phyloP scores from a whole-genome alignment of 768 basidiomycete species.

The Rhizopogon rudus region DNA sequence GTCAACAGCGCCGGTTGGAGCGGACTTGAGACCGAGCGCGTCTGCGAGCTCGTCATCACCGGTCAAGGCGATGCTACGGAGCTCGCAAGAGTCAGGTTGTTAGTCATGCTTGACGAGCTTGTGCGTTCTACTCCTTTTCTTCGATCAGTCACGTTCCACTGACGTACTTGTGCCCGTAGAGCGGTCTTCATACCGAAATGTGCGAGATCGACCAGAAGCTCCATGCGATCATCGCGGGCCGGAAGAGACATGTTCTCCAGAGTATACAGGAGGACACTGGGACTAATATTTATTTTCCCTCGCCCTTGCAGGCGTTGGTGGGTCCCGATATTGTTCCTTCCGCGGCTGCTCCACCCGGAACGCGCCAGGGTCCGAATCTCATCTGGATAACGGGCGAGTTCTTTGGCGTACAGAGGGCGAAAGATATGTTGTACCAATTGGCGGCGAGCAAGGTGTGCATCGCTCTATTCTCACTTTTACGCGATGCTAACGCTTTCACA shows the following conservation, averaged over 20 bases:
- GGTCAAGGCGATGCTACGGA: constrained; percentile 88
- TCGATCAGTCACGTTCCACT: constrained; percentile 8
- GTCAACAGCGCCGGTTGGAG: constrained; percentile 79
- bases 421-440: constrained; percentile 91
- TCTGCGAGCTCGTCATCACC: constrained; percentile 89
- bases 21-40: constrained; percentile 89
- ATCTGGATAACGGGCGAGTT: constrained; percentile 99
- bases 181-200: constrained; percentile 83
- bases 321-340: constrained; percentile 53
- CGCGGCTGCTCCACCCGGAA: constrained; percentile 27
- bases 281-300: constrained; percentile 94
- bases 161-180: constrained; percentile 38
- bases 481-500: constrained; percentile 24
- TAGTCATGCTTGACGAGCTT: constrained; percentile 94
- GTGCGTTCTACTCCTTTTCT: constrained; percentile 42
- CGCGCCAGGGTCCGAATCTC: constrained; percentile 40
- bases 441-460: constrained; percentile 73
- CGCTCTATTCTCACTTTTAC: not conserved
- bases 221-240: constrained; percentile 85
- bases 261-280: constrained; percentile 95
- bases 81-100: constrained; percentile 80
- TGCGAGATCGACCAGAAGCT: constrained; percentile 95
- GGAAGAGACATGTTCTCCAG: constrained; percentile 83
- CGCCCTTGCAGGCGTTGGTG: constrained; percentile 80
- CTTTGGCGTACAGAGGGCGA: constrained; percentile 90